Percentiles rank a stretch among this genome's conserved stretches.
Conservation (phyloP, 257 asterid genomes). For the Primulina tabacum region DNA sequence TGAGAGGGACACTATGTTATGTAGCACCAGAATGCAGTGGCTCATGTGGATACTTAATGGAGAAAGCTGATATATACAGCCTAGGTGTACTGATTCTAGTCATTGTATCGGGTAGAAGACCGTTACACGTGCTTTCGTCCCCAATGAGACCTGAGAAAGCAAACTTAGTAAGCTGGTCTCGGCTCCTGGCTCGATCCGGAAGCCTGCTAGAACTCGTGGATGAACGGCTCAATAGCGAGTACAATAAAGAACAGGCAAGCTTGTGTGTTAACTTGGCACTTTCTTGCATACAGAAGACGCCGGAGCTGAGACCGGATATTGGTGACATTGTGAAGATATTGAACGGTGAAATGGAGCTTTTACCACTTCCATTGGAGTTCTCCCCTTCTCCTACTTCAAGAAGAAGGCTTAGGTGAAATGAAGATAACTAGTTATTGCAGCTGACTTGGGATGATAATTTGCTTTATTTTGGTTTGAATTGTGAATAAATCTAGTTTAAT, state of each 20-base stretch:
- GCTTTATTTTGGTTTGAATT: neutral
- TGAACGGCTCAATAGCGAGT: constrained; percentile 53
- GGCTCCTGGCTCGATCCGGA: constrained; percentile 70
- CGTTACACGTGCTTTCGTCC: constrained; percentile 80
- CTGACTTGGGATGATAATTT: neutral
- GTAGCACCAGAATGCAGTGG: constrained; percentile 88
- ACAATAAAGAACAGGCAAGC: constrained; percentile 61
- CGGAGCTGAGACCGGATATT: constrained; percentile 79
- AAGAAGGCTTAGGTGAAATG: constrained; percentile 42
- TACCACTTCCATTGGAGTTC: constrained; percentile 65
- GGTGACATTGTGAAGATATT: constrained; percentile 72
- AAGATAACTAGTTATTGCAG: constrained; percentile 24
- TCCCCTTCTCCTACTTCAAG: constrained; percentile 93
- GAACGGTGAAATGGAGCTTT: constrained; percentile 83
- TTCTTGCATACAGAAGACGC: constrained; percentile 82
- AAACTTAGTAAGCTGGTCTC: constrained; percentile 80
- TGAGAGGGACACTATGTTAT: constrained; percentile 94
- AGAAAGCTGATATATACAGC: constrained; percentile 87
- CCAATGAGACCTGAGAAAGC: constrained; percentile 95
- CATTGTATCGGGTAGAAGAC: constrained; percentile 80
- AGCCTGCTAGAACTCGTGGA: constrained; percentile 72
- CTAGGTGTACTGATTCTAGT: constrained; percentile 85
- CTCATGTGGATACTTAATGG: constrained; percentile 62
- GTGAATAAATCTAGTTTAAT: neutral
- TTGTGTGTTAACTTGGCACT: constrained; percentile 81